Percentiles rank a stretch among this genome's conserved stretches.
phyloP scores from a whole-genome alignment of 257 asterid genomes.

The Petunia axillaris region DNA sequence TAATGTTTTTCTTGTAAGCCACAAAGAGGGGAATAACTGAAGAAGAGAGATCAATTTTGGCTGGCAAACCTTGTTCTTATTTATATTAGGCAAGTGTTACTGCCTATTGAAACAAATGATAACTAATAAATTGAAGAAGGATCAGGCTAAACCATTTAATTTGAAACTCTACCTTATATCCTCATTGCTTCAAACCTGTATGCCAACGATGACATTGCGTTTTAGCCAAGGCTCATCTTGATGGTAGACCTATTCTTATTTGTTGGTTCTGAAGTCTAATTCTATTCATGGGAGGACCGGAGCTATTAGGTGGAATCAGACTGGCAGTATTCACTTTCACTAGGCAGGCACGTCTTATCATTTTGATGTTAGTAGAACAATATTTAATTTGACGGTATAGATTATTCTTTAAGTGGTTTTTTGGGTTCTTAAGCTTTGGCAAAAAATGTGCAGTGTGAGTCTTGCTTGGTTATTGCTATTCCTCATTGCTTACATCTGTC shows the following conservation, averaged over 20 bases:
- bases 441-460: background rate
- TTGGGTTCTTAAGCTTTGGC: background rate
- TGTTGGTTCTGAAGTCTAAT: background rate
- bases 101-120: background rate
- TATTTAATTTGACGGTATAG: background rate
- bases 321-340: background rate
- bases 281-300: background rate
- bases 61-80: background rate
- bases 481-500: background rate
- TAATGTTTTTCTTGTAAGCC: background rate
- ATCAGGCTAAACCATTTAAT: background rate
- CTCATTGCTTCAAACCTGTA: background rate
- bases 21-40: background rate
- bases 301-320: background rate
- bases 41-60: background rate
- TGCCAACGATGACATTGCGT: background rate
- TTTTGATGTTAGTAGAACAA: background rate
- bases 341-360: background rate
- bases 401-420: conserved; percentile 5
- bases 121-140: background rate
- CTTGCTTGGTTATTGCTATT: background rate
- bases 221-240: background rate
- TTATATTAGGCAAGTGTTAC: background rate
- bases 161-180: background rate
- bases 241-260: background rate